Conservation (phyloP, 495 filamentous ascomycete genomes). For the Podospora pseudopauciseta region DNA sequence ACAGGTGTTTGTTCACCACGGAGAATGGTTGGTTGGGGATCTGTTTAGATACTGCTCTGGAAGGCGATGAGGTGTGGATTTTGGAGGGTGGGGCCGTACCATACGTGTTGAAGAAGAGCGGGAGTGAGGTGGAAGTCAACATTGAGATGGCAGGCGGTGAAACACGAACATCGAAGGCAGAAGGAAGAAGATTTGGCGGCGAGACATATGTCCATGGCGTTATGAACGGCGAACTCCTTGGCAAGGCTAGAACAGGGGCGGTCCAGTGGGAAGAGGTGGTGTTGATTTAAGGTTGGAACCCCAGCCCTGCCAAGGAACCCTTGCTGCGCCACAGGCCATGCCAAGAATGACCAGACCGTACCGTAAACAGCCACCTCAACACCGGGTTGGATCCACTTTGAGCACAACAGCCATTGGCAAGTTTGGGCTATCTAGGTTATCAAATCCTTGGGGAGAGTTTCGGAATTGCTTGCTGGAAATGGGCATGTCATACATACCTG, state of each 20-base stretch:
- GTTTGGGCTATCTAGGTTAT: too few species aligned
- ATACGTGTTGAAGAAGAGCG: constrained; percentile 6
- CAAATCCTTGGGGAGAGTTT: too few species aligned
- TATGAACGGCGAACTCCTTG: constrained; percentile 8
- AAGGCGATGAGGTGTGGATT: constrained; percentile 17
- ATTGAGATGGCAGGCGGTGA: not conserved
- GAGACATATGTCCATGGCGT: constrained; percentile 16
- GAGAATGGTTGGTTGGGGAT: constrained; percentile 11
- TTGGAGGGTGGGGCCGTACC: constrained; percentile 15
- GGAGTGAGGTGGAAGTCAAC: not conserved
- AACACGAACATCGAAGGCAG: not conserved
- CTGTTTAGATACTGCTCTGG: constrained; percentile 6
- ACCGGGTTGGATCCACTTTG: too few species aligned
- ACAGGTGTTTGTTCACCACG: constrained; percentile 11
- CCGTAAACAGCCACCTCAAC: too few species aligned
- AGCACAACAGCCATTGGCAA: too few species aligned
- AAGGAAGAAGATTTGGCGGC: not conserved
- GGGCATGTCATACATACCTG: too few species aligned
- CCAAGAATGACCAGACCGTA: too few species aligned
- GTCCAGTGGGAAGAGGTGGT: constrained; percentile 2
- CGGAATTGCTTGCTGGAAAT: too few species aligned
- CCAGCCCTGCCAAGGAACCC: not conserved
- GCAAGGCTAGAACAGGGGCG: not conserved
- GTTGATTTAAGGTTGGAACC: not conserved
- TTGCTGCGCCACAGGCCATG: too few species aligned